A percentile compares a stretch with the other conserved stretches of the same genome.
phyloP scores from a whole-genome alignment of 2,329 filamentous ascomycete species.

The Colletotrichum liriopes region DNA sequence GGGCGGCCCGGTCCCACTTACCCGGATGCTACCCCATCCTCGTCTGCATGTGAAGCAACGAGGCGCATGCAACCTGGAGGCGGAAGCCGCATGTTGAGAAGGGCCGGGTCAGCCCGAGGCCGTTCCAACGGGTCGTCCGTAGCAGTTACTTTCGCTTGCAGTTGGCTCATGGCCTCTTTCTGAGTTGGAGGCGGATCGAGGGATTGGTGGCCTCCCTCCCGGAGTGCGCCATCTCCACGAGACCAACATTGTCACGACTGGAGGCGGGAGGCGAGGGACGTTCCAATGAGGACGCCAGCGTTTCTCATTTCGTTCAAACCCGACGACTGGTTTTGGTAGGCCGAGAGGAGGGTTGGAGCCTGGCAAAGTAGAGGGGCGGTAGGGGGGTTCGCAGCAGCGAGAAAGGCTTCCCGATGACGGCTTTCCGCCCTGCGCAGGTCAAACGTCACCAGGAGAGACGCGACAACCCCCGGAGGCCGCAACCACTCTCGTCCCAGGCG shows the following conservation, averaged over 20 bases:
- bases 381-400: neutral
- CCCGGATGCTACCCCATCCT: neutral
- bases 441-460: neutral
- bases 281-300: neutral
- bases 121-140: neutral
- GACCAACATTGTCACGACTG: neutral
- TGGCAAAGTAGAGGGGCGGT: neutral
- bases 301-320: neutral
- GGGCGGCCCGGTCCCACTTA: constrained; percentile 1
- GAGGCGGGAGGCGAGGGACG: neutral
- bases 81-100: neutral
- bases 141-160: neutral
- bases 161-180: neutral
- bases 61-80: constrained; percentile 1
- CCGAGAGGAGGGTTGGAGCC: neutral
- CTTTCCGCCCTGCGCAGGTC: neutral
- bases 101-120: neutral
- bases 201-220: neutral
- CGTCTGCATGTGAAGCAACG: neutral
- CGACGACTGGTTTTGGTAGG: neutral
- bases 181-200: neutral
- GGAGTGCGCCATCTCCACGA: neutral
- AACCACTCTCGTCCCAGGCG: neutral
- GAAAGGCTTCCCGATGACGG: neutral
- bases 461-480: neutral